Conservation (phyloP, 331 rosid genomes). For the Quercus phellos region DNA sequence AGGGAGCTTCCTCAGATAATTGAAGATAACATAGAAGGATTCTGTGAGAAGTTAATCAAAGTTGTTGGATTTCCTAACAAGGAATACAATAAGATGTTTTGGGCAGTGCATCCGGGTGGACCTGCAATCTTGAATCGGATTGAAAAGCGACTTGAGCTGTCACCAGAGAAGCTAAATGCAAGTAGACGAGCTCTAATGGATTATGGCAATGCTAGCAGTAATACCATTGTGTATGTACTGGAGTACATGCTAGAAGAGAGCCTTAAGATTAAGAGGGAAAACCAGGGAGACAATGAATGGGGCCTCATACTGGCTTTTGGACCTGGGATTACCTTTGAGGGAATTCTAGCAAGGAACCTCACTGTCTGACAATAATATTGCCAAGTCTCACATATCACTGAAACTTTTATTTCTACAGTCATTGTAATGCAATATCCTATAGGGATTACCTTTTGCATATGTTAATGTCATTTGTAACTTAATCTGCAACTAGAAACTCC, state of each 20-base stretch:
- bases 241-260: slow-evolving; percentile 80
- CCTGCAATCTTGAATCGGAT: slow-evolving; percentile 80
- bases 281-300: slow-evolving; percentile 47
- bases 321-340: slow-evolving; percentile 90
- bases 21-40: slow-evolving; percentile 69
- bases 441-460: neutral
- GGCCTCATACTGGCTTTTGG: slow-evolving; percentile 94
- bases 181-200: slow-evolving; percentile 75
- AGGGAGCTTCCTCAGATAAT: slow-evolving; percentile 90
- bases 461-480: neutral
- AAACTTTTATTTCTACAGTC: neutral
- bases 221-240: slow-evolving; percentile 75
- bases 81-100: slow-evolving; percentile 62
- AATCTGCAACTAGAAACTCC: neutral
- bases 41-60: slow-evolving; percentile 51
- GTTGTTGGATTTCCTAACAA: slow-evolving; percentile 42
- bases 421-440: neutral
- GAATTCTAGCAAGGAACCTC: slow-evolving; percentile 80
- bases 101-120: slow-evolving; percentile 95
- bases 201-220: slow-evolving; percentile 89
- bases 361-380: slow-evolving; percentile 10
- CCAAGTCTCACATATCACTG: neutral
- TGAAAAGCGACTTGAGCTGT: slow-evolving; percentile 76
- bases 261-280: slow-evolving; percentile 39
- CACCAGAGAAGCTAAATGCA: slow-evolving; percentile 70